phyloP scores from a whole-genome alignment of 371 early-diverging fungal species.

The Syncephalis plumigaleata region DNA sequence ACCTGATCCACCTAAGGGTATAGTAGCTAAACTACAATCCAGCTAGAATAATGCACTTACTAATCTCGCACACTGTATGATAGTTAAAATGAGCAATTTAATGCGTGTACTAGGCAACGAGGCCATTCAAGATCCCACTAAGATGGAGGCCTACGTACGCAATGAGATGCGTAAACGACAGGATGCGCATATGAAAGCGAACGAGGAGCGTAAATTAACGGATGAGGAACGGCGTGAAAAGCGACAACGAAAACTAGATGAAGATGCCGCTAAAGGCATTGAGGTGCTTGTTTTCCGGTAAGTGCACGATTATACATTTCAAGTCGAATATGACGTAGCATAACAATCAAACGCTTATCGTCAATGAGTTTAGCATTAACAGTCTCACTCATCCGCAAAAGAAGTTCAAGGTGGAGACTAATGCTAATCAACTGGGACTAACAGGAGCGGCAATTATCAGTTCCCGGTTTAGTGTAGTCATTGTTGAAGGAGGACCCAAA shows the following conservation, averaged over 20 bases:
- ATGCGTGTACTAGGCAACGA: slow-evolving; percentile 86
- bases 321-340: background rate
- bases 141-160: slow-evolving; percentile 75
- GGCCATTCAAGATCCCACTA: slow-evolving; percentile 85
- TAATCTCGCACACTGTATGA: background rate
- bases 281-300: slow-evolving; percentile 74
- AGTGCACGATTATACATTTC: slow-evolving; percentile 9
- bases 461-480: slow-evolving; percentile 54
- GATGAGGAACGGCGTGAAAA: slow-evolving; percentile 73
- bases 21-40: background rate
- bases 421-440: slow-evolving; percentile 69
- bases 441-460: slow-evolving; percentile 67
- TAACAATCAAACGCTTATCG: background rate
- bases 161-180: slow-evolving; percentile 73
- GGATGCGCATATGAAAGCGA: slow-evolving; percentile 57
- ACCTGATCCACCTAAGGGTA: slow-evolving; percentile 74
- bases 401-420: slow-evolving; percentile 73
- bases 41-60: background rate
- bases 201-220: slow-evolving; percentile 69
- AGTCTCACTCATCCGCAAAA: slow-evolving; percentile 60
- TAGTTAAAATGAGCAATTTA: slow-evolving; percentile 76
- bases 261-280: slow-evolving; percentile 43
- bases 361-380: slow-evolving; percentile 29
- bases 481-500: slow-evolving; percentile 90
- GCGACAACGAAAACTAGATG: slow-evolving; percentile 42